Conservation (phyloP, 192 early-diverging fungal genomes). For the Coemansia javaensis region DNA sequence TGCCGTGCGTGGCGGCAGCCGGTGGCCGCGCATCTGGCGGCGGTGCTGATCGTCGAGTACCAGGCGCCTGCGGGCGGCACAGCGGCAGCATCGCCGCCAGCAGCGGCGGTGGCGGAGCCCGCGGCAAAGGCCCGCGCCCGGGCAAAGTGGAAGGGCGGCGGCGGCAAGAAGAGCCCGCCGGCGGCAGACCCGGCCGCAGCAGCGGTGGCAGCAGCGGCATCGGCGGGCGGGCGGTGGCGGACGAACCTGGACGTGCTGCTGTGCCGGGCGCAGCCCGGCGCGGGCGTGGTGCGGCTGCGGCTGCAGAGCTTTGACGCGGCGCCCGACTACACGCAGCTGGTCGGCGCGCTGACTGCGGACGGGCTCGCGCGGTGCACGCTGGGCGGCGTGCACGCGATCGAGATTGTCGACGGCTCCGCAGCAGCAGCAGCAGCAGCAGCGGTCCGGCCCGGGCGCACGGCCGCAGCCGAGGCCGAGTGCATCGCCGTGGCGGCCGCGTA, state of each 20-base stretch:
- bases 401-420: constrained; percentile 15
- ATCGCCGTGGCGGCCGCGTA: not conserved
- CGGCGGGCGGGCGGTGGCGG: not conserved
- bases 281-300: not conserved
- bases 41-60: constrained; percentile 21
- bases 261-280: not conserved
- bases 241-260: constrained; percentile 6
- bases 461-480: not conserved
- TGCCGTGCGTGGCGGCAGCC: constrained; percentile 15
- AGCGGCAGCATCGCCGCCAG: not conserved
- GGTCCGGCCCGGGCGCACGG: not conserved
- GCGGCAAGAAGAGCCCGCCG: not conserved
- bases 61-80: not conserved
- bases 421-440: not conserved
- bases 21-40: not conserved
- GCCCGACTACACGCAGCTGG: constrained; percentile 10
- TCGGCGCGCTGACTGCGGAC: not conserved
- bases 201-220: not conserved
- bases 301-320: constrained; percentile 12
- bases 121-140: no score
- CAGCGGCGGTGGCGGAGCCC: no score
- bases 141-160: not conserved
- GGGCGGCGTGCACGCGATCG: not conserved
- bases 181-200: not conserved
- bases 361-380: constrained; percentile 1